phyloP scores from a whole-genome alignment of 495 filamentous ascomycete genomes.

The Xylaria grammica region DNA sequence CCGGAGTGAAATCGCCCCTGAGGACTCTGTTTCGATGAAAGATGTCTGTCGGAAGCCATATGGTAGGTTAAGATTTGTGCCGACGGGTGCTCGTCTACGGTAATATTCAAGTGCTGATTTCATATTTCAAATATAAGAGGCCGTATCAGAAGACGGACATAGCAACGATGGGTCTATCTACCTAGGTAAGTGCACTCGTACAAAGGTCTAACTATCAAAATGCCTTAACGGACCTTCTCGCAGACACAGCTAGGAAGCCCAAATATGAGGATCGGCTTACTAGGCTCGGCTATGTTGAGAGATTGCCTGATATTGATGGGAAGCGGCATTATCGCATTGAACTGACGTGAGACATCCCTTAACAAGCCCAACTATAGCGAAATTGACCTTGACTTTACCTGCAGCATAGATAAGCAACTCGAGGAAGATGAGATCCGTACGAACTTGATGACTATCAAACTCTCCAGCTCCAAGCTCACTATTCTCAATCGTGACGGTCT shows the following conservation, averaged over 20 bases:
- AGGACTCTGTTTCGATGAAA: conserved; percentile 10
- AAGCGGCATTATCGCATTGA: conserved; percentile 15
- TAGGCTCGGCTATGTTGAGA: conserved; percentile 7
- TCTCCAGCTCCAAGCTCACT: conserved; percentile 1
- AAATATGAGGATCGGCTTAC: conserved; percentile 15
- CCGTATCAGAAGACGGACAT: not conserved
- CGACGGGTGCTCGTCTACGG: not conserved
- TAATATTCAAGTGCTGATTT: not conserved
- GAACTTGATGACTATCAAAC: not conserved
- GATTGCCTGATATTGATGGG: conserved; percentile 16
- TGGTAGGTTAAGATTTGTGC: not conserved
- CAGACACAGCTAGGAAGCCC: not conserved
- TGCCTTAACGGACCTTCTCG: not conserved
- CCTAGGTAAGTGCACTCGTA: not conserved
- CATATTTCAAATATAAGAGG: not conserved
- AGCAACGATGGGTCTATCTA: not conserved
- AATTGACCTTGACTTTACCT: not conserved
- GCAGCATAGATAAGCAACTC: conserved; percentile 9
- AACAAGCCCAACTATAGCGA: no score
- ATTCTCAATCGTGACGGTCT: conserved; percentile 19
- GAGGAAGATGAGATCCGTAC: conserved; percentile 14
- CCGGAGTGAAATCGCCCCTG: not conserved
- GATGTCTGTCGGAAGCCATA: not conserved
- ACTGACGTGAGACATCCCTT: not conserved
- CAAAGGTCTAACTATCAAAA: no score